These are phyloP conservation scores for Ehretia macrophylla DNA, from an alignment of 257 asterid species.

Conservation along the genomic window DNA sequence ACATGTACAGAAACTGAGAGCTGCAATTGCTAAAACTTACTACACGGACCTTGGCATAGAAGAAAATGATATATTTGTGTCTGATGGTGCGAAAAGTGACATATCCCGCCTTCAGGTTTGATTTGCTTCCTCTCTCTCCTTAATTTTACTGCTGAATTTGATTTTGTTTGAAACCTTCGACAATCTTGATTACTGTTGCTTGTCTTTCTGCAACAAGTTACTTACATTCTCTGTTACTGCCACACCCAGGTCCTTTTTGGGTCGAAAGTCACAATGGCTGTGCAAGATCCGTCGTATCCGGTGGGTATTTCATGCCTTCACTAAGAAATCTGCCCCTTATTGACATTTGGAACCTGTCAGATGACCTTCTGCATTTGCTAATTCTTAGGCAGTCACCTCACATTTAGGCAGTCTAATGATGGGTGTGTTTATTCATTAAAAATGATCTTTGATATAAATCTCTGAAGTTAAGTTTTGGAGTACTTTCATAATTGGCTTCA, in stretches of 20 bases:
- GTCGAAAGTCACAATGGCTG: constrained; percentile 85
- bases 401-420: too few relatives aligned
- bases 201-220: background rate
- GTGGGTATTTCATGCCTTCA: constrained; percentile 29
- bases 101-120: constrained; percentile 93
- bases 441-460: too few relatives aligned
- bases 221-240: too few relatives aligned
- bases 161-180: background rate
- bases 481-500: too few relatives aligned
- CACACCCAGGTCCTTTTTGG: constrained; percentile 81
- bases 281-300: constrained; percentile 99
- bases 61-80: constrained; percentile 86
- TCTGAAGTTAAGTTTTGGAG: too few relatives aligned
- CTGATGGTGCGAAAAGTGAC: constrained; percentile 99
- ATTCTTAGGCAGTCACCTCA: too few relatives aligned
- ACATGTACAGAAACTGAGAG: constrained; percentile 60
- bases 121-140: background rate
- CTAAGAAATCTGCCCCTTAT: too few relatives aligned
- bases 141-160: background rate
- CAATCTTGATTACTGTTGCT: background rate
- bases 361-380: too few relatives aligned
- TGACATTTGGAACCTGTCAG: too few relatives aligned
- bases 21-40: constrained; percentile 81
- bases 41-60: constrained; percentile 79
- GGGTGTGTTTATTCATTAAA: too few relatives aligned